Evolutionary conservation across 108 stramenopile species (phyloP), one percentile per base, ranked within the genome.

Genomic region (Cyclotella choctawhatcheeana): DNA sequence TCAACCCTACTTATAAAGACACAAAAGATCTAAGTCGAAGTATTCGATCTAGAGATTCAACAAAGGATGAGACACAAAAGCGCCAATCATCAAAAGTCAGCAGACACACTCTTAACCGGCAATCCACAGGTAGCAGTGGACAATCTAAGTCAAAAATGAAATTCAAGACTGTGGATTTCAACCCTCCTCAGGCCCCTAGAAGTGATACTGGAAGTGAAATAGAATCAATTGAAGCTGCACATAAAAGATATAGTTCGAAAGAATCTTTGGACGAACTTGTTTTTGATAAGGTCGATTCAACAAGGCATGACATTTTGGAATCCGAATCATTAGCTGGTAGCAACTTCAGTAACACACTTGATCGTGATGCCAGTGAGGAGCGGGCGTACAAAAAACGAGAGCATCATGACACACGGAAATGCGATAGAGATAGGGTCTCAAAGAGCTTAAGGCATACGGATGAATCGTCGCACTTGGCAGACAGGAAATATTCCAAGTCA

Each of bases 311-410:
- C n/a, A n/a, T n/a, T n/a, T n/a, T n/a, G n/a, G 18, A 18, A 22
- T 22, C 51, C 5, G 51, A 52, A 52, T 52, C 51, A 18, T 10
- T 52, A 22, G 51, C 18, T 24, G 29, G n/a, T 30, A 56, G 55
- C 55, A 56, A 56, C 20, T 56, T 56, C 12, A 60, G 59, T 35
- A 40, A 40, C 22, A 60, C 33, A 17, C 21, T 35, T 22, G 59
- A 12, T 1, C 16, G 25, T 10, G 26, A 24, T 20, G 20, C 12
- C 6, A 29, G 35, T 40, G 59, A 29, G 1, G 37, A 20, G 0
- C 18, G 40, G 21, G 10, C 37, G n/a, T 2, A 37, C 20, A 60
- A 40, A 5, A 35, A 60, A 35, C 37, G 40, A 35, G 5, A 22
- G 2, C n/a, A n/a, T n/a, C n/a, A n/a, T n/a, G n/a, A n/a, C n/a